Evolutionary conservation across 2,329 filamentous ascomycete genomes (phyloP).

Genomic region (Aspergillus sp.): DNA sequence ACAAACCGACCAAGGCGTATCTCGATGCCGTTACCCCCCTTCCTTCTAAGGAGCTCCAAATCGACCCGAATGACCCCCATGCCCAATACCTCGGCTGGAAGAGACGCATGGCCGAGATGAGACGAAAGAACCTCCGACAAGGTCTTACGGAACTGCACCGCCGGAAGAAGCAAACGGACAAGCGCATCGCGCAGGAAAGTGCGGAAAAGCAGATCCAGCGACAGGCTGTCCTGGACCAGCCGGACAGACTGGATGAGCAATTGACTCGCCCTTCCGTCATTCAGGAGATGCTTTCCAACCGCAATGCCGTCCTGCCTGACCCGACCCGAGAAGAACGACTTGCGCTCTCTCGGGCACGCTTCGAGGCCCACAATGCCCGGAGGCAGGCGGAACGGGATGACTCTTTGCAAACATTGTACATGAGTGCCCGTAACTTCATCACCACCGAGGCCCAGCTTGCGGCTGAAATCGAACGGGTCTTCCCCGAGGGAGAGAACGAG

Average conservation of each 20-base stretch:
- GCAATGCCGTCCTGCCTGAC: conserved; percentile 58
- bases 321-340: conserved; percentile 59
- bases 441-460: conserved; percentile 76
- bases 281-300: conserved; percentile 48
- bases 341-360: conserved; percentile 42
- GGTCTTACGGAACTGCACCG: conserved; percentile 69
- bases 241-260: conserved; percentile 72
- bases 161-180: conserved; percentile 56
- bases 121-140: conserved; percentile 69
- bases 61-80: conserved; percentile 39
- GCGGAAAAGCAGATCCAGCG: conserved; percentile 51
- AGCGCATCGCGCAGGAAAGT: conserved; percentile 42
- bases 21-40: conserved; percentile 59
- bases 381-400: conserved; percentile 65
- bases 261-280: conserved; percentile 70
- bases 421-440: conserved; percentile 85
- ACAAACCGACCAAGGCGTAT: conserved; percentile 64
- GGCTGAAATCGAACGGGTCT: conserved; percentile 70
- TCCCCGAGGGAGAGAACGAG: conserved; percentile 59
- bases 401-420: conserved; percentile 82
- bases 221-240: conserved; percentile 56
- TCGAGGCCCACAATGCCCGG: conserved; percentile 46
- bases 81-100: conserved; percentile 64
- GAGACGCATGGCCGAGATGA: conserved; percentile 66
- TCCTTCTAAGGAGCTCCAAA: conserved; percentile 42